Evolutionary conservation across 2,329 filamentous ascomycete genomes (phyloP).

Genomic region (Verticillium zaregamsianum): DNA sequence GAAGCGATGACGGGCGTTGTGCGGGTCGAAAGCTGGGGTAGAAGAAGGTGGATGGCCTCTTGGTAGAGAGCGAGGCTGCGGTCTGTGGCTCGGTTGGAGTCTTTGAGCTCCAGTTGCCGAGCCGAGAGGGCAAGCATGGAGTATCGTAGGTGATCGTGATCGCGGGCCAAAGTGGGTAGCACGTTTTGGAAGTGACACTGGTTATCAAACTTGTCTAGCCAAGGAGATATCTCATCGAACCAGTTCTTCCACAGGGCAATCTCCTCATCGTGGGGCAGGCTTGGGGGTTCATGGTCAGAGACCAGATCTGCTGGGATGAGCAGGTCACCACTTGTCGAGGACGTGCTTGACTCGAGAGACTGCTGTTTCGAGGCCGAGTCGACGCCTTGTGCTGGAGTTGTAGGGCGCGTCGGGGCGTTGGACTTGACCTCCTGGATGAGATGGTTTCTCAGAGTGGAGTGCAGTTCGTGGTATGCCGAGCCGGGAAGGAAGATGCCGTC

Average conservation of each 20-base stretch:
- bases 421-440: conserved; percentile 39
- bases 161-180: conserved; percentile 40
- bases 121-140: conserved; percentile 48
- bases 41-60: conserved; percentile 44
- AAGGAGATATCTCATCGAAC: conserved; percentile 35
- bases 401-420: conserved; percentile 25
- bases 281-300: conserved; percentile 9
- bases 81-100: conserved; percentile 27
- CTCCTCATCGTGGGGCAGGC: conserved; percentile 22
- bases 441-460: conserved; percentile 38
- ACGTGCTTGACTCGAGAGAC: not conserved
- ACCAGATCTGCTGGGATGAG: not conserved
- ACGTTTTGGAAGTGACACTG: conserved; percentile 42
- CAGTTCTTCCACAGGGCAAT: conserved; percentile 35
- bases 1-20: conserved; percentile 46
- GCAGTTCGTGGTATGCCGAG: conserved; percentile 40
- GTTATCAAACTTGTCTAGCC: conserved; percentile 51
- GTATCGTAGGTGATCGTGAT: conserved; percentile 39
- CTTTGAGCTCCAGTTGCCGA: conserved; percentile 43
- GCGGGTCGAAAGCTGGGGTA: conserved; percentile 41
- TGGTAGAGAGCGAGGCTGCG: conserved; percentile 44
- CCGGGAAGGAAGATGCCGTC: conserved; percentile 43
- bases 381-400: not conserved
- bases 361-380: not conserved
- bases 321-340: not conserved